Percentiles rank a stretch among this genome's conserved stretches.
phyloP scores from a whole-genome alignment of 305 asterid genomes.

The Fraxinus greggii region DNA sequence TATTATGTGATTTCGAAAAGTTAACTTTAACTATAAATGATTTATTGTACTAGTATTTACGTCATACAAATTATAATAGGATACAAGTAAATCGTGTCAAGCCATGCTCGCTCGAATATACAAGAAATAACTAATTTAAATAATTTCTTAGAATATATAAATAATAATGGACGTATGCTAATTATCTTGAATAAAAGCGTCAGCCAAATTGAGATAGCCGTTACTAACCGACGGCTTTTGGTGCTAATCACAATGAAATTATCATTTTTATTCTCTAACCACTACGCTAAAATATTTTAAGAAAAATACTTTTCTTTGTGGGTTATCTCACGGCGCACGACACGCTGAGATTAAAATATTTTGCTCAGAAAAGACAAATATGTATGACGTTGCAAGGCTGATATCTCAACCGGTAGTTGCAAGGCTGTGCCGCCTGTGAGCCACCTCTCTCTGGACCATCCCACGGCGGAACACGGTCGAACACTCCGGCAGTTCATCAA shows the following conservation, averaged over 20 bases:
- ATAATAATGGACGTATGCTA: neutral
- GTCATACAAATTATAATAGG: too few relatives aligned
- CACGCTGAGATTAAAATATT: constrained; percentile 25
- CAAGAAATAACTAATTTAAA: too few relatives aligned
- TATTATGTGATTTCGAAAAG: neutral
- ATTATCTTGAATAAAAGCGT: too few relatives aligned
- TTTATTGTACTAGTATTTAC: neutral
- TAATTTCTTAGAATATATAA: neutral
- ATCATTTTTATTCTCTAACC: constrained; percentile 43
- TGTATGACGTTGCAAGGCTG: too few relatives aligned
- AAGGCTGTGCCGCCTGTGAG: constrained; percentile 47
- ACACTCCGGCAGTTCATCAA: constrained; percentile 91
- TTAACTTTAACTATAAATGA: too few relatives aligned
- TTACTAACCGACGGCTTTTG: constrained; percentile 32
- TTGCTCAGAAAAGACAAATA: constrained; percentile 23
- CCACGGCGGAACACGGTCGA: constrained; percentile 71
- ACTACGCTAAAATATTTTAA: constrained; percentile 43
- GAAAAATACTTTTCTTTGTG: constrained; percentile 20
- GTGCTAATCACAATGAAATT: constrained; percentile 48
- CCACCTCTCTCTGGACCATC: constrained; percentile 54
- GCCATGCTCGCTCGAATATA: too few relatives aligned
- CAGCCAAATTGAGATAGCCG: constrained; percentile 29
- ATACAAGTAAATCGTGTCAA: too few relatives aligned
- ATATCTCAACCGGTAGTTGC: constrained; percentile 57
- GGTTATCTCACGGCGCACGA: constrained; percentile 39